Evolutionary conservation across 192 early-diverging fungal species (phyloP).

Genomic region (Podila minutissima): DNA sequence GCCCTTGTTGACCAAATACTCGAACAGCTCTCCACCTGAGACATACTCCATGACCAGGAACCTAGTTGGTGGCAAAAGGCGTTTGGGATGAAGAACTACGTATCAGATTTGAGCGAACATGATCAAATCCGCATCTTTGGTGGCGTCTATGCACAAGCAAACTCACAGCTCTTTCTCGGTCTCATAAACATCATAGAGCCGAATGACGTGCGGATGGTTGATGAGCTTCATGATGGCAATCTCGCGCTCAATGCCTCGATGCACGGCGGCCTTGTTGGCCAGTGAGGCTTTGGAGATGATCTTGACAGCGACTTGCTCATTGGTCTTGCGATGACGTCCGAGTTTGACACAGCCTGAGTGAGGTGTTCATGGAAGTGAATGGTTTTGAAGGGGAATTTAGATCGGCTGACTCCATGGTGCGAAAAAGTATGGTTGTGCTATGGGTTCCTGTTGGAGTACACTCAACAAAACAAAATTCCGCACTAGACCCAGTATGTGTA

Average conservation of each 20-base stretch:
- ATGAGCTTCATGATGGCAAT: constrained; percentile 66
- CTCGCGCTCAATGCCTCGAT: constrained; percentile 61
- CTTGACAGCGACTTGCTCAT: constrained; percentile 65
- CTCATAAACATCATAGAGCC: constrained; percentile 62
- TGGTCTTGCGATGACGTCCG: constrained; percentile 60
- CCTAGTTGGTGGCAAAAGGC: constrained; percentile 3
- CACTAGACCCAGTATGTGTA: too few species aligned
- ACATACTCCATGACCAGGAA: constrained; percentile 76
- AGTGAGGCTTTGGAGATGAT: constrained; percentile 63
- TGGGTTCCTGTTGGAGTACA: too few species aligned
- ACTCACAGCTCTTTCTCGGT: constrained; percentile 50
- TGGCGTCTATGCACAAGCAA: neutral
- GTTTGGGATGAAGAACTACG: neutral
- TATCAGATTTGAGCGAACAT: neutral
- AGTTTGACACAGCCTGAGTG: constrained; percentile 60
- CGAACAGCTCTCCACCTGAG: constrained; percentile 80
- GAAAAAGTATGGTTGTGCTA: too few species aligned
- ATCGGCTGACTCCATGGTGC: too few species aligned
- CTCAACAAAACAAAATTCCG: too few species aligned
- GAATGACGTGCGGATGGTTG: constrained; percentile 63
- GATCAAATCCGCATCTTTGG: neutral
- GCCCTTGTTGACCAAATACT: constrained; percentile 68
- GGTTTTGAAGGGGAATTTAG: too few species aligned
- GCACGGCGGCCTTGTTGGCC: constrained; percentile 54
- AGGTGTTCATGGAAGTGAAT: too few species aligned